Evolutionary conservation across 768 basidiomycete genomes (phyloP), one percentile per base, ranked within the genome.

Genomic region (Boletus coccyginus): DNA sequence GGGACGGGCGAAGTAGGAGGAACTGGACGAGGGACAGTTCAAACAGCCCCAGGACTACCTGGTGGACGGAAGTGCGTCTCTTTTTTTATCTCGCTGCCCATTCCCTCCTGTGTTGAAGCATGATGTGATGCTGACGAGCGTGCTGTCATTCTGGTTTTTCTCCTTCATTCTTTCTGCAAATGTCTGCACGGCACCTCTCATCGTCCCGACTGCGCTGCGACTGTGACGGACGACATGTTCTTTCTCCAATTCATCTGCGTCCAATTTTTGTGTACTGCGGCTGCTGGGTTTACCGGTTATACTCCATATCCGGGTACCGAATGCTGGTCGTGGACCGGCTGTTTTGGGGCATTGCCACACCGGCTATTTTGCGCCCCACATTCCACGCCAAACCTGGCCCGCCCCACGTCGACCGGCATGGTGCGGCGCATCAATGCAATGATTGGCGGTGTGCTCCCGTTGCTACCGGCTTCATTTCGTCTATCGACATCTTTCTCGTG

Each of bases 1-100:
- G 50, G 52, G 14, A 39, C 46, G 0, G 46, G 58, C 5, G 60
- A 36, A 6, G 14, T 13, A 3, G 49, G 55, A 49, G 53, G 62
- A 27, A 19, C 36, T 21, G 58, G 57, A 24, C 54, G 59, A 19
- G 56, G 56, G 41, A 9, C 55, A 29, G 41, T 12, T 19, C 61
- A 53, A 17, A 50, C 14, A 46, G 44, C 41, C 24, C 48, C 64
- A 12, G 61, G 52, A 21, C 35, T 52, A 33, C 57, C 66, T 49
- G 62, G 66, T 44, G 62, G 58, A 46, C 62, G 67, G 10, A 70
- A 69, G 69, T 70, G 59, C 57, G 68, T 69, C 29, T 46, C 41
- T 35, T 9, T 53, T 21, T 58, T 57, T 50, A 19, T 59, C 16
- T 55, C 1, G 16, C 36, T 36, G 0, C 6, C 21, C 14, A 35